Base-by-base conservation (phyloP, 2,329 filamentous ascomycete species). In the Verticillium nonalfalfae region DNA sequence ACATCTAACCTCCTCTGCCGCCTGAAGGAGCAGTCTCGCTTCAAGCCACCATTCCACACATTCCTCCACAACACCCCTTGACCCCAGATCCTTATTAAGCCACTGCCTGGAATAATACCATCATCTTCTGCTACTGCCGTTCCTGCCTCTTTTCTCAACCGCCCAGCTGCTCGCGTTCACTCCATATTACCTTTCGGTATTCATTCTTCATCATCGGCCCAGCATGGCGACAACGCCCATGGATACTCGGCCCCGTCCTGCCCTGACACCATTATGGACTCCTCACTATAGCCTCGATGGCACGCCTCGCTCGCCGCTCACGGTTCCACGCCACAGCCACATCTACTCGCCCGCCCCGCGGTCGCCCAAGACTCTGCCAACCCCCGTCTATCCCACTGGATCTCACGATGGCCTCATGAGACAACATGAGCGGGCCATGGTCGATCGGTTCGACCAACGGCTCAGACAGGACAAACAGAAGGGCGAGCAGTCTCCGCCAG, bases 351-450 rank as follows among this genome's bases (percentile, higher is more conserved):
- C 63, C 33, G 64, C 64, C 18, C 59, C 62, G 14, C 58, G 59
- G 50, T 73, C 73, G 21, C 70, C 73, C 21, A 71, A 65, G 57
- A 64, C 61, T 18, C 62, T 75, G 21, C 75, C 74, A 10, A 74
- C 71, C 45, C 73, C 74, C 4, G 65, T 77, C 15, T 70, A 76
- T 52, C 67, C 70, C 10, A 67, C 69, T 7, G 40, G 21, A 21
- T 59, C 58, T 26, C 70, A 73, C 56, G 75, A 77, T 64, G 67
- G 66, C 2, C 62, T 67, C 7, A 74, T 76, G 70, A 72, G 72
- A 56, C 69, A 69, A 57, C 75, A 76, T 57, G 73, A 76, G 60
- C 70, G 71, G 50, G 70, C 71, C 6, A 65, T 76, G 62, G 66
- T 75, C 11, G 72, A 74, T 39, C 72, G 71, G 34, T 65, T 76